Base-by-base conservation (phyloP, 2,329 filamentous ascomycete species). In the Verticillium klebahnii region DNA sequence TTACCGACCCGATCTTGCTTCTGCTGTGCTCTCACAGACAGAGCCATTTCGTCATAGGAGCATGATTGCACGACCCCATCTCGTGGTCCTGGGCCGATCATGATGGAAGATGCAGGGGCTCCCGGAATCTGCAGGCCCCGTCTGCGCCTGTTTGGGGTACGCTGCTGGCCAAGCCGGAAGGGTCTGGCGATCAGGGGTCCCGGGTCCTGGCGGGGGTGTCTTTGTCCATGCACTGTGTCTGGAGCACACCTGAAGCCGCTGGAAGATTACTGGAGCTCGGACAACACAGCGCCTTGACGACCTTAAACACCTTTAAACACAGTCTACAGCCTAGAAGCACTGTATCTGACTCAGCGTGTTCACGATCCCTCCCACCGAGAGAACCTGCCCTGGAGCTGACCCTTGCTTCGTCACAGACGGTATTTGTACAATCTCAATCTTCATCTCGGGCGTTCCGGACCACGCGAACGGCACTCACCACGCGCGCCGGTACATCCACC, bases 361-460 rank as follows among this genome's bases (percentile, higher is more conserved):
- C 45, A 50, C 45, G 19, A 50, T 50, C 45, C 23, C 19, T 29
- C 29, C 29, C 29, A 29, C 29, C 29, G 29, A 29, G 29, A 29
- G 29, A 23, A 11, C 45, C n/a, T 23, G 8, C 45, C 34, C 34
- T 36, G 34, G 34, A 50, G 19, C 45, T 12, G 19, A 23, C 45
- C 45, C 45, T 25, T 50, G 45, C 19, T 25, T 50, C 45, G 11
- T 23, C 19, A 50, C 7, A 50, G 19, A 12, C 12, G 11, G 45
- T 12, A 50, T 50, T 19, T 56, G 2, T 25, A 37, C 23, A 17
- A 56, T 8, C 12, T 56, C 55, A 23, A 56, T 54, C 45, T 52
- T 50, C 17, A 57, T 55, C 58, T 40, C 58, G 57, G 29, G 60
- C 58, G 39, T 40, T n/a, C 29, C 60, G 55, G 23, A 65, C 55